Conservation (phyloP, 208 protist genomes). For the Lotmaria passim region DNA sequence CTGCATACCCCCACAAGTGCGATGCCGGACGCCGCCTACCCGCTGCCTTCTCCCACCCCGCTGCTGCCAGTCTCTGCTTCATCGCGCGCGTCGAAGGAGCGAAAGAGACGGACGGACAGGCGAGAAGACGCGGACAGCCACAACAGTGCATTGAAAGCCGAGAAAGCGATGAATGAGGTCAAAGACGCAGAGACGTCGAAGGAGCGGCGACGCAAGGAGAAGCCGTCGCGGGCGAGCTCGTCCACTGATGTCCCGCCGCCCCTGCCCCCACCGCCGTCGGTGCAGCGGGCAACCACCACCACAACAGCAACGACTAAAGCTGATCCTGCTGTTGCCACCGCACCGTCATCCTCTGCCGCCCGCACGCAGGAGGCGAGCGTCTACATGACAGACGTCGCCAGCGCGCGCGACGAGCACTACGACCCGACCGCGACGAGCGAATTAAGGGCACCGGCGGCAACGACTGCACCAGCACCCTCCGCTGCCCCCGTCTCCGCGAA, state of each 20-base stretch:
- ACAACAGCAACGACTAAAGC: not conserved
- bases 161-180: not conserved
- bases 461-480: not conserved
- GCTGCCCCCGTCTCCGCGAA: not conserved
- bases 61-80: not conserved
- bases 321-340: too few species aligned
- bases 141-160: not conserved
- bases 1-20: constrained; percentile 12
- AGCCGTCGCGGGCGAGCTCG: constrained; percentile 17
- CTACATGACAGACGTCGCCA: constrained; percentile 8
- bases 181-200: too few species aligned
- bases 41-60: constrained; percentile 10
- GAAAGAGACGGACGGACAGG: not conserved
- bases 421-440: constrained; percentile 8
- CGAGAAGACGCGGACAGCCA: not conserved
- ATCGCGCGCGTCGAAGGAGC: not conserved
- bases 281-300: not conserved
- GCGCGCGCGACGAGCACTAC: constrained; percentile 7
- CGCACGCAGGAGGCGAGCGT: constrained; percentile 14
- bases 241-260: constrained; percentile 12
- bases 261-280: constrained; percentile 16
- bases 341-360: not conserved
- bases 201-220: not conserved
- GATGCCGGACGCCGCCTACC: constrained; percentile 11
- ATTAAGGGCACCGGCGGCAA: not conserved